Percentiles rank a stretch among this genome's conserved stretches.
phyloP scores from a whole-genome alignment of 495 filamentous ascomycete species.

The Hyaloscypha bicolor region DNA sequence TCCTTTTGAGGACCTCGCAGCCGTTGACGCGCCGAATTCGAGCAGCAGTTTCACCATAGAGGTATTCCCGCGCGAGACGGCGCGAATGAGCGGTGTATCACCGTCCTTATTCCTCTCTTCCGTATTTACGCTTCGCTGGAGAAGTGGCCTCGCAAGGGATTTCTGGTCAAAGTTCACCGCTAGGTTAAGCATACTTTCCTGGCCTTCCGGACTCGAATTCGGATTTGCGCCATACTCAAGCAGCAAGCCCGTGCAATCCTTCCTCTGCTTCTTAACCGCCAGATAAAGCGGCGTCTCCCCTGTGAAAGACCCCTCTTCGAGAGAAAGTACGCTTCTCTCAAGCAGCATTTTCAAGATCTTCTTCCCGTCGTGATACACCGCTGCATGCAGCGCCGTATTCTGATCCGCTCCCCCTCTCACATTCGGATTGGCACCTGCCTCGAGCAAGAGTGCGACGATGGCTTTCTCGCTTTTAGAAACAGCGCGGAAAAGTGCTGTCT shows the following conservation, averaged over 20 bases:
- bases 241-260: background rate
- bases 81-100: conserved; percentile 3
- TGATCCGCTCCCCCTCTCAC: background rate
- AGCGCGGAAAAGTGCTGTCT: conserved; percentile 13
- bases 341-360: conserved; percentile 9
- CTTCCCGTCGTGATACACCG: conserved; percentile 3
- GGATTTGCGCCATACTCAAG: conserved; percentile 11
- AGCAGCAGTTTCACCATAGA: conserved; percentile 4
- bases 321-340: background rate
- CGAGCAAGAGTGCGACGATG: conserved; percentile 9
- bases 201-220: background rate
- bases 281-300: conserved; percentile 13
- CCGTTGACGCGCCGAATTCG: conserved; percentile 5
- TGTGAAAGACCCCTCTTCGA: conserved; percentile 2
- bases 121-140: conserved; percentile 4
- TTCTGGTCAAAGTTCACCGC: background rate
- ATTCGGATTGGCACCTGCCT: conserved; percentile 3
- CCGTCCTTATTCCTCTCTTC: conserved; percentile 14
- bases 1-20: conserved; percentile 4
- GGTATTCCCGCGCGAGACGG: background rate
- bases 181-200: conserved; percentile 13
- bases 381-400: background rate
- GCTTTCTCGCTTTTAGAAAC: conserved; percentile 9
- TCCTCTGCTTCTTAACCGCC: background rate
- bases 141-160: conserved; percentile 5